Conservation (phyloP, 805 yeast genomes). For the Vanderwaltozyma verrucispora region DNA sequence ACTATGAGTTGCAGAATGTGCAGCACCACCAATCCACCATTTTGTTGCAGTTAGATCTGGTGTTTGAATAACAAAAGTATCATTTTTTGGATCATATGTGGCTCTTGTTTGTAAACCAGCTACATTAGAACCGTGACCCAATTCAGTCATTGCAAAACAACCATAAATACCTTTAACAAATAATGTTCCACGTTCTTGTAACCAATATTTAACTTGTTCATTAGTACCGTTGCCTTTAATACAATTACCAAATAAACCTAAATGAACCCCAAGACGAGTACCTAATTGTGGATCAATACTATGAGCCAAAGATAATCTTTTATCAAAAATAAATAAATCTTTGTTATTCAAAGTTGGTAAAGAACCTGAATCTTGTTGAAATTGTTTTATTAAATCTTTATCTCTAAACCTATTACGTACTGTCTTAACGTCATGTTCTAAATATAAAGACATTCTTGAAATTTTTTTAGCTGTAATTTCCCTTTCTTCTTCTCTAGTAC, state of each 20-base stretch:
- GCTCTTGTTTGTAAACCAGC: slow-evolving; percentile 93
- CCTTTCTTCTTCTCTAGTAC: slow-evolving; percentile 46
- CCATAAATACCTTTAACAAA: slow-evolving; percentile 60
- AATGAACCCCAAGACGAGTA: slow-evolving; percentile 80
- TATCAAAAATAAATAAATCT: slow-evolving; percentile 35
- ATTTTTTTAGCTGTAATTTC: slow-evolving; percentile 52
- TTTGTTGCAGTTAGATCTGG: slow-evolving; percentile 90
- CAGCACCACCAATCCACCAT: slow-evolving; percentile 99
- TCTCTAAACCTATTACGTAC: slow-evolving; percentile 15
- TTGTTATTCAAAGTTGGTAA: slow-evolving; percentile 14
- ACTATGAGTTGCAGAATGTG: slow-evolving; percentile 84
- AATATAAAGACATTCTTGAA: slow-evolving; percentile 48
- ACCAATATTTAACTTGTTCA: slow-evolving; percentile 79
- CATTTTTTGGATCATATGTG: slow-evolving; percentile 52
- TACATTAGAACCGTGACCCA: slow-evolving; percentile 90
- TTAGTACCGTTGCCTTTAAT: slow-evolving; percentile 81
- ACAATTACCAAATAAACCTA: slow-evolving; percentile 74
- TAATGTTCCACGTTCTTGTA: slow-evolving; percentile 53
- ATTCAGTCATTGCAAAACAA: slow-evolving; percentile 88
- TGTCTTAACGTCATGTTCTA: slow-evolving; percentile 35
- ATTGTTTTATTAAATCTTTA: slow-evolving; percentile 17
- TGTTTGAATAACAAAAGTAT: slow-evolving; percentile 68
- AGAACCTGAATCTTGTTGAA: slow-evolving; percentile 13
- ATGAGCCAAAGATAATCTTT: slow-evolving; percentile 48
- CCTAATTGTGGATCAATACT: slow-evolving; percentile 69